Percentiles rank a stretch among this genome's conserved stretches.
These are phyloP conservation scores for Venturia oleaginea DNA, from an alignment of 2,329 filamentous ascomycete species.

Conservation along the genomic window DNA sequence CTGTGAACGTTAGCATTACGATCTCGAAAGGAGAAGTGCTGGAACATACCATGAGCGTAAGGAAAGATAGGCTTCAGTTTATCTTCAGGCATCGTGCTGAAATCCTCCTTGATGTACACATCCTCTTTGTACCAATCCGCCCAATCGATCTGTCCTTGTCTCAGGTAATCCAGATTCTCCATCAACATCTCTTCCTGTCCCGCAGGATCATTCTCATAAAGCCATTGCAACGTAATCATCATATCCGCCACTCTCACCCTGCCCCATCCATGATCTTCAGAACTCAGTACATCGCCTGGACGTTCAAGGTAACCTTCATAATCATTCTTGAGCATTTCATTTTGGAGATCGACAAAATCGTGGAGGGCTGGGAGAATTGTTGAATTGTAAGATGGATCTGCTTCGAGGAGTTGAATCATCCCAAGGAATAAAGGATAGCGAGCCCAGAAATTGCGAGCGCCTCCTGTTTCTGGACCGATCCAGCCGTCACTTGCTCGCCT, in stretches of 20 bases:
- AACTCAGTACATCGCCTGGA: constrained; percentile 34
- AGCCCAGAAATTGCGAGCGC: constrained; percentile 43
- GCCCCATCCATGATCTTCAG: constrained; percentile 17
- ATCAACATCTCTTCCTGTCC: constrained; percentile 24
- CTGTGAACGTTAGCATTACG: not conserved
- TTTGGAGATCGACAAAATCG: constrained; percentile 40
- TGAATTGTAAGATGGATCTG: constrained; percentile 32
- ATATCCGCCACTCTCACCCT: constrained; percentile 29
- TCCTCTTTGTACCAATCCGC: constrained; percentile 23
- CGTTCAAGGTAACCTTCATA: constrained; percentile 42
- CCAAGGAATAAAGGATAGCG: constrained; percentile 44
- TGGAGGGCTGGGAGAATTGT: constrained; percentile 42
- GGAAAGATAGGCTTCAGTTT: constrained; percentile 19
- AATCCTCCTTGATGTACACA: constrained; percentile 20
- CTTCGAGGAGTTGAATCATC: constrained; percentile 42
- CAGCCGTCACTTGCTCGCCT: constrained; percentile 47
- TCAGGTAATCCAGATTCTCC: constrained; percentile 36
- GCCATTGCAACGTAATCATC: constrained; percentile 39
- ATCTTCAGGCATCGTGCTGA: constrained; percentile 20
- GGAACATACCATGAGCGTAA: constrained; percentile 17
- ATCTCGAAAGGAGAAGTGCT: not conserved
- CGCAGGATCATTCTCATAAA: constrained; percentile 36
- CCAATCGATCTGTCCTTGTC: constrained; percentile 27
- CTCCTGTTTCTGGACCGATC: constrained; percentile 44
- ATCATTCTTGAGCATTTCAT: constrained; percentile 47